A percentile compares a stretch with the other conserved stretches of the same genome.
phyloP scores from a whole-genome alignment of 2,329 filamentous ascomycete species.

The Leptographium radiaticola region DNA sequence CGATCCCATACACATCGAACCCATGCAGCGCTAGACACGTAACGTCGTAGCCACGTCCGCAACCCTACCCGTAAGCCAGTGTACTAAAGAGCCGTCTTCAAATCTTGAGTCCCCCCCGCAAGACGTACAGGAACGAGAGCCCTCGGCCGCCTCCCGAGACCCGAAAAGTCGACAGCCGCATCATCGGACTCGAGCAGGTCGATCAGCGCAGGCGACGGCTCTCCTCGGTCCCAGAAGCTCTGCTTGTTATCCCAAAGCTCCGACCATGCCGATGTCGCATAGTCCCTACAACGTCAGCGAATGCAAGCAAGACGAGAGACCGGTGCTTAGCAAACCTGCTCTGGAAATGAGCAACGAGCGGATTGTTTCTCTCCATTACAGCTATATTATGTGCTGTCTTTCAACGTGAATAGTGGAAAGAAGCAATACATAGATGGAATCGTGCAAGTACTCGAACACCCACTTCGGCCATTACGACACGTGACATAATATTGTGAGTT shows the following conservation, averaged over 20 bases:
- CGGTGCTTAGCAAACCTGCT: not conserved
- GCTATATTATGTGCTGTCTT: no score
- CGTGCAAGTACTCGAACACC: no score
- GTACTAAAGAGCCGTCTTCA: not conserved
- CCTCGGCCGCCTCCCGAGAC: not conserved
- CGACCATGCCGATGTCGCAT: not conserved
- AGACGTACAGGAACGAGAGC: not conserved
- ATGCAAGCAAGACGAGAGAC: no score
- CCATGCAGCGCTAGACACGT: slow-evolving; percentile 46
- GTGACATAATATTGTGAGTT: not conserved
- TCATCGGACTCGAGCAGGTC: not conserved
- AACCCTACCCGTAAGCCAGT: slow-evolving; percentile 26
- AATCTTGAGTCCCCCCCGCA: not conserved
- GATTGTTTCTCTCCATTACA: not conserved
- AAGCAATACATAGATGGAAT: no score
- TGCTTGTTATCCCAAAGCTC: not conserved
- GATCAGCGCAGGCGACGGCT: not conserved
- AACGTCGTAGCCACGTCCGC: slow-evolving; percentile 52
- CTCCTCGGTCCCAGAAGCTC: not conserved
- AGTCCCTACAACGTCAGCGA: not conserved
- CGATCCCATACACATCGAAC: slow-evolving; percentile 48
- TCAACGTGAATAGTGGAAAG: no score
- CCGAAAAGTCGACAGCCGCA: not conserved
- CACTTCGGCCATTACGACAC: no score
- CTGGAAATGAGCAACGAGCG: not conserved